Conservation (phyloP, 2,329 filamentous ascomycete genomes). For the Metarhizium humberi region DNA sequence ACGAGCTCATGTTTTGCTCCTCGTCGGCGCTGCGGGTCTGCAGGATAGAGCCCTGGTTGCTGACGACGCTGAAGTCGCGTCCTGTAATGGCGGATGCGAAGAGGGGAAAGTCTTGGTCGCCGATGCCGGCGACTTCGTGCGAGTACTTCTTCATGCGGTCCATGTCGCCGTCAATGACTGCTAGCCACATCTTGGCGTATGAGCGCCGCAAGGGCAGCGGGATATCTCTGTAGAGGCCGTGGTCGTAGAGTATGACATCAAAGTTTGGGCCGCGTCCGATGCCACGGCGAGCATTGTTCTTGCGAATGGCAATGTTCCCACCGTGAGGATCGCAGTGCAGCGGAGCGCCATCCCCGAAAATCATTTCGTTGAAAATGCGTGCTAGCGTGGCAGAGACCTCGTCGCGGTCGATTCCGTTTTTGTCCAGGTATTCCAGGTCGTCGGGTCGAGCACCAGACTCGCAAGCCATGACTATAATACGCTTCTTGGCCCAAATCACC, state of each 20-base stretch:
- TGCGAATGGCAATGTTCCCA: constrained; percentile 86
- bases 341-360: constrained; percentile 81
- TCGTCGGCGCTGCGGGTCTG: constrained; percentile 61
- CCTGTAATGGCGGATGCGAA: constrained; percentile 97
- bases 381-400: constrained; percentile 89
- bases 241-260: constrained; percentile 92
- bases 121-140: constrained; percentile 79
- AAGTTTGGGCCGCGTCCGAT: constrained; percentile 60
- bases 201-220: constrained; percentile 66
- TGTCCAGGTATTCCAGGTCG: constrained; percentile 78
- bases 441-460: constrained; percentile 80
- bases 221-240: constrained; percentile 92
- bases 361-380: constrained; percentile 98
- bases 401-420: constrained; percentile 81
- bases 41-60: constrained; percentile 45
- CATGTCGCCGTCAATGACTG: constrained; percentile 86
- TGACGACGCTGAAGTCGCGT: constrained; percentile 74
- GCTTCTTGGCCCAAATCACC: constrained; percentile 79
- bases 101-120: constrained; percentile 82
- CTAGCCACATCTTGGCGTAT: constrained; percentile 96
- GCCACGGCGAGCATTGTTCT: constrained; percentile 51
- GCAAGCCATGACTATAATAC: constrained; percentile 93
- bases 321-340: constrained; percentile 96
- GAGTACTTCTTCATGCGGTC: constrained; percentile 79
- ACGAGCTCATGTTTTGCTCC: constrained; percentile 76